Base-by-base conservation (phyloP, 2,329 filamentous ascomycete genomes). In the Colletotrichum lupini region DNA sequence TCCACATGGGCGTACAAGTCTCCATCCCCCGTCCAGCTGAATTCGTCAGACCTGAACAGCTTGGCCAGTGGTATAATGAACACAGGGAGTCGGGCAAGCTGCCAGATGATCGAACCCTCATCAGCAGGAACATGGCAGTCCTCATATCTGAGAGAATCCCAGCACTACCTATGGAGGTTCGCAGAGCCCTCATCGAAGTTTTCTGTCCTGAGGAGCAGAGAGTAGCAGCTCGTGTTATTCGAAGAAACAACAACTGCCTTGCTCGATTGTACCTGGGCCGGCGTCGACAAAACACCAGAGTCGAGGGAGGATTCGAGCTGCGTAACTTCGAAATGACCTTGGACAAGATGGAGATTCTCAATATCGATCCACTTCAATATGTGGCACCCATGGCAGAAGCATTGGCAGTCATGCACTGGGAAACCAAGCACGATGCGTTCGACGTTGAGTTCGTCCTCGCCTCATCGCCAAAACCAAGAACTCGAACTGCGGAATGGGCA, bases 391-490 rank as follows among this genome's bases (percentile, higher is more conserved):
- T 83, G 76, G 81, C 70, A 0, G 58, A 73, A 26, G 74, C 80
- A 1, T 72, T 83, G 1, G 80, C 80, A 0, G 53, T 80, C 1
- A 76, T 83, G 75, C 81, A 82, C 56, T 83, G 80, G 80, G 76
- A 28, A 0, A 81, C 80, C 0, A 73, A 61, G 11, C 77, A 75
- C 0, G 80, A 83, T 28, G 81, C 77, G 0, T 72, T 76, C 4
- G 81, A 80, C 22, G 76, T 83, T 0, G 78, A 83, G 55, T 83
- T 83, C 60, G 79, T 79, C 1, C 63, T 83, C 8, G 80, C 79
- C 0, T 77, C 76, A 52, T 74, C 77, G 5, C n/a, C 56, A 16
- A 60, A 9, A n/a, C 19, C 16, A 22, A 60, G 22, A 11, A 26
- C 6, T 16, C 32, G 42, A n/a, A 49, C 19, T 9, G 42, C 42